A percentile compares a stretch with the other conserved stretches of the same genome.
phyloP scores from a whole-genome alignment of 2,329 filamentous ascomycete species.

The Colletotrichum eremochloae region DNA sequence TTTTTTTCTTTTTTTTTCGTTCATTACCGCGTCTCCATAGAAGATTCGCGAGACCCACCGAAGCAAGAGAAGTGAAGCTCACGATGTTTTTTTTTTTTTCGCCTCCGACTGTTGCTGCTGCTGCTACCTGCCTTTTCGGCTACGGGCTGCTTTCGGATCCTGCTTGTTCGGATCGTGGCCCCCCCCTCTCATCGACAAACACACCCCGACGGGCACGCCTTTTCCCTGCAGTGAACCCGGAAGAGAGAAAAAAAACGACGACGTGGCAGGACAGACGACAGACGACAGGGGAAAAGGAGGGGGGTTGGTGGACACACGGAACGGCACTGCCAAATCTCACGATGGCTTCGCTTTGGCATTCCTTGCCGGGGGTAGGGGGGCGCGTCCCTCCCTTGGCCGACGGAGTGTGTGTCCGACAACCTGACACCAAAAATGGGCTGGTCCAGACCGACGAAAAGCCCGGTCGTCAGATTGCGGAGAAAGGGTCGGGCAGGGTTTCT shows the following conservation, averaged over 20 bases:
- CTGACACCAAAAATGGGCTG: constrained; percentile 29
- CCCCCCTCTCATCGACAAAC: neutral
- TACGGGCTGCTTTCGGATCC: neutral
- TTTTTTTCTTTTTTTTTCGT: neutral
- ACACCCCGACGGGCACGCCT: neutral
- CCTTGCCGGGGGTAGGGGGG: neutral
- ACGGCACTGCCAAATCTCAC: constrained; percentile 29
- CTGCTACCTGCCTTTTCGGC: neutral
- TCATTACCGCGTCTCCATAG: constrained; percentile 23
- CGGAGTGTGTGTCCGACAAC: constrained; percentile 8
- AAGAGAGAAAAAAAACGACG: constrained; percentile 12
- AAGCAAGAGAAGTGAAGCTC: constrained; percentile 17
- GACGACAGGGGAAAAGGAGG: neutral
- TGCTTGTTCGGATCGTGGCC: neutral
- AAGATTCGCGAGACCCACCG: constrained; percentile 28
- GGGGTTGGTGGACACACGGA: constrained; percentile 1
- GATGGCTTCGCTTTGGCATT: constrained; percentile 40
- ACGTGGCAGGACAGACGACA: constrained; percentile 28
- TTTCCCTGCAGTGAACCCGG: constrained; percentile 29
- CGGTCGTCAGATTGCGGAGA: constrained; percentile 32
- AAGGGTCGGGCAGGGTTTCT: constrained; percentile 19
- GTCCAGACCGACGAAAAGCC: constrained; percentile 34
- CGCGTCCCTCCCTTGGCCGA: no score
- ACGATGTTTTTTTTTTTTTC: constrained; percentile 20
- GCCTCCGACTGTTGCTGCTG: neutral